Evolutionary conservation across 2,329 filamentous ascomycete genomes (phyloP).

Genomic region (Beauveria medogensis): DNA sequence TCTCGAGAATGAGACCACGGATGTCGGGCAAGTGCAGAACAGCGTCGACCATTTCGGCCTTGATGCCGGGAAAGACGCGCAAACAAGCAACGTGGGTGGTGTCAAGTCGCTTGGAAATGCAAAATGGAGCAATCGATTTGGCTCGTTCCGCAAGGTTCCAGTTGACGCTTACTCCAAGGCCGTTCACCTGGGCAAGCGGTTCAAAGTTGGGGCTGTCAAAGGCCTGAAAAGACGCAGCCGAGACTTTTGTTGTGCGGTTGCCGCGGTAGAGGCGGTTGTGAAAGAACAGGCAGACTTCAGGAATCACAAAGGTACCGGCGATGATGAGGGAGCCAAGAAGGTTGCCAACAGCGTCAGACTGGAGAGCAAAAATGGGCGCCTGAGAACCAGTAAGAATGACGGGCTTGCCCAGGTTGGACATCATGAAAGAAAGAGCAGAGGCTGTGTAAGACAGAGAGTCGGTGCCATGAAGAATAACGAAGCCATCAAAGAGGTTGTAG

Average conservation of each 20-base stretch:
- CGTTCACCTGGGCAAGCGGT: constrained; percentile 73
- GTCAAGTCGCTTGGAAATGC: constrained; percentile 65
- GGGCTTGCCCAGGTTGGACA: constrained; percentile 82
- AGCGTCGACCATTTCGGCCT: constrained; percentile 85
- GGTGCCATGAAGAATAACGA: constrained; percentile 84
- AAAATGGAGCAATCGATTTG: constrained; percentile 65
- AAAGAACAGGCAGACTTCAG: constrained; percentile 91
- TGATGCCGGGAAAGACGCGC: constrained; percentile 86
- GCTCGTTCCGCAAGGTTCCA: constrained; percentile 73
- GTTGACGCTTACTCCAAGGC: constrained; percentile 70
- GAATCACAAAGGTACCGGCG: constrained; percentile 85
- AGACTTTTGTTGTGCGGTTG: constrained; percentile 81
- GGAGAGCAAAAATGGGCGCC: constrained; percentile 81
- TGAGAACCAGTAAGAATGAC: constrained; percentile 79
- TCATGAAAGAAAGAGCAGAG: constrained; percentile 88
- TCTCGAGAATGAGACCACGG: constrained; percentile 77
- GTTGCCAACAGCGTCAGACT: constrained; percentile 88
- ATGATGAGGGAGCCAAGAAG: constrained; percentile 81
- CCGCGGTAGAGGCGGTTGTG: constrained; percentile 84
- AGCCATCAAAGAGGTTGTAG: constrained; percentile 82
- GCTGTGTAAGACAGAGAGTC: constrained; percentile 85
- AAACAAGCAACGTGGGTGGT: constrained; percentile 85
- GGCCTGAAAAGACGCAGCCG: constrained; percentile 76
- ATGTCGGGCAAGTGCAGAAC: constrained; percentile 71
- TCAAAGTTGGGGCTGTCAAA: constrained; percentile 84